Conservation (phyloP, 306 rosid species). For the Cucumis hystrix region DNA sequence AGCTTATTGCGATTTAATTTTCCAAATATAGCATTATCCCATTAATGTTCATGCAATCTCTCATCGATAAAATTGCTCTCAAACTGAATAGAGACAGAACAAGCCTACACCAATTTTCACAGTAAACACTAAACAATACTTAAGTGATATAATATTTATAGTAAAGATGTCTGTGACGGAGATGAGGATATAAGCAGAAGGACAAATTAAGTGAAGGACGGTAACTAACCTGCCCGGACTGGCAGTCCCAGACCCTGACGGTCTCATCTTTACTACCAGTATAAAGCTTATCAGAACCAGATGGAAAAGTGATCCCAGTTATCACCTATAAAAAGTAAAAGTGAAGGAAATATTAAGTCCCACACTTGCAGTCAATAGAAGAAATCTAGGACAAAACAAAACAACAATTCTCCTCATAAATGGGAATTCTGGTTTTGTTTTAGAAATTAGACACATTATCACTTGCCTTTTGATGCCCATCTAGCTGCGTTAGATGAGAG, state of each 20-base stretch:
- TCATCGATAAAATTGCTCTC: neutral
- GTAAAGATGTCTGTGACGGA: no score
- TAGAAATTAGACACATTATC: neutral
- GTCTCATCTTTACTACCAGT: constrained; percentile 89
- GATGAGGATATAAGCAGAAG: neutral
- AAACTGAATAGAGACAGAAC: neutral
- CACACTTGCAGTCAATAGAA: neutral
- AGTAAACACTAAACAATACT: neutral
- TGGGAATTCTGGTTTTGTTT: neutral
- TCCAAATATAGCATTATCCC: neutral
- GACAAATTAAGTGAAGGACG: neutral
- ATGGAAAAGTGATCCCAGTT: constrained; percentile 71
- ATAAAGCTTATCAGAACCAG: constrained; percentile 89
- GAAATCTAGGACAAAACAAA: neutral
- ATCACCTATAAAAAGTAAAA: constrained; percentile 38
- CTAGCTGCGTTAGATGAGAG: constrained; percentile 63
- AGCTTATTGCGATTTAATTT: neutral
- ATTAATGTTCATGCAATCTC: neutral
- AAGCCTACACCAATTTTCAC: neutral
- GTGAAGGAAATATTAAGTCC: neutral
- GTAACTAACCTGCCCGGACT: constrained; percentile 73
- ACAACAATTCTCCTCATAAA: neutral
- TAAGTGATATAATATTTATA: neutral
- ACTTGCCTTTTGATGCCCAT: constrained; percentile 74
- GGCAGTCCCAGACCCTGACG: constrained; percentile 87